Conservation (phyloP, 2,329 filamentous ascomycete genomes). For the Tolypocladium endophyticum region DNA sequence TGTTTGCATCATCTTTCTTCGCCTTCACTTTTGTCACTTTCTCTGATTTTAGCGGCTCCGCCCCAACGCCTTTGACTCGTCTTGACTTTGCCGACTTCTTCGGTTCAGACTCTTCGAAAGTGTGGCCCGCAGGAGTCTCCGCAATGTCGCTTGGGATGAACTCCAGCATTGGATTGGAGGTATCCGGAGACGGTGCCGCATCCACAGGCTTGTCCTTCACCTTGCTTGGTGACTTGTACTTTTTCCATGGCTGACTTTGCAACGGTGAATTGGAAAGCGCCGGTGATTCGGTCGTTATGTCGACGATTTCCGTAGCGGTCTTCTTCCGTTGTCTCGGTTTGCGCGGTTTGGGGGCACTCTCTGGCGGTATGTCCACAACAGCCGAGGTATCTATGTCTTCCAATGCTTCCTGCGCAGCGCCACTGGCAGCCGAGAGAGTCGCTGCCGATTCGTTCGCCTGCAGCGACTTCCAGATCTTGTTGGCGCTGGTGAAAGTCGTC, state of each 20-base stretch:
- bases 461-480: constrained; percentile 23
- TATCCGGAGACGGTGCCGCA: neutral
- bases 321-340: constrained; percentile 10
- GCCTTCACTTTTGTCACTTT: constrained; percentile 6
- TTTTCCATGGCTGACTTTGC: constrained; percentile 25
- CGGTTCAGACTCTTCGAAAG: neutral
- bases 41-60: constrained; percentile 15
- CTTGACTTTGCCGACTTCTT: constrained; percentile 6
- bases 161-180: neutral
- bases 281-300: neutral
- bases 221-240: constrained; percentile 15
- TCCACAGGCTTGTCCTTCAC: neutral
- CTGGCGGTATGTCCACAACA: constrained; percentile 11
- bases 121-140: neutral
- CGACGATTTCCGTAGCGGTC: constrained; percentile 1
- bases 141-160: constrained; percentile 4
- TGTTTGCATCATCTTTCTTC: constrained; percentile 12
- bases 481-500: constrained; percentile 30
- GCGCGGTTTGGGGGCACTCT: constrained; percentile 7
- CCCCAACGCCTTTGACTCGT: constrained; percentile 8
- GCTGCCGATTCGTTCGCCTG: constrained; percentile 9
- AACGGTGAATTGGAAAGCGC: constrained; percentile 3
- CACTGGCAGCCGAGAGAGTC: neutral
- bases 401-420: neutral
- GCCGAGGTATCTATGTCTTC: constrained; percentile 8